Conservation (phyloP, 2,329 filamentous ascomycete species). For the Pseudogymnoascus sp. region DNA sequence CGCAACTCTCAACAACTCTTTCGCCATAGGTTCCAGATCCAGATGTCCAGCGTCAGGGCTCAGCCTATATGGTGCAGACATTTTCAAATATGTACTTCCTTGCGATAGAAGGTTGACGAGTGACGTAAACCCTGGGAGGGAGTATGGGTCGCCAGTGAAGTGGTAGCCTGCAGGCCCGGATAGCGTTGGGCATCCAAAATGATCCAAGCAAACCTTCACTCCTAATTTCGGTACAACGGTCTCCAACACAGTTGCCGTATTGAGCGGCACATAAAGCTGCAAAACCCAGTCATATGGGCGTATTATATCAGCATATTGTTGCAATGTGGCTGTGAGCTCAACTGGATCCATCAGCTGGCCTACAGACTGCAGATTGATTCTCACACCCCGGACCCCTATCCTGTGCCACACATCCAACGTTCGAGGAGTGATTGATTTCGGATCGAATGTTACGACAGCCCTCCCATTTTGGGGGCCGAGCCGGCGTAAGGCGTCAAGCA, state of each 20-base stretch:
- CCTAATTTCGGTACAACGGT: constrained; percentile 40
- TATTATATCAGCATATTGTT: constrained; percentile 43
- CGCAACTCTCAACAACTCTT: constrained; percentile 40
- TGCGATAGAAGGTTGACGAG: constrained; percentile 39
- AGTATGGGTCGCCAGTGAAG: constrained; percentile 33
- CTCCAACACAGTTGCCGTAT: constrained; percentile 41
- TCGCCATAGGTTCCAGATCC: constrained; percentile 41
- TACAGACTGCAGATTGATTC: constrained; percentile 51
- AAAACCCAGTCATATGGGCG: constrained; percentile 47
- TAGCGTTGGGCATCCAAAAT: constrained; percentile 46
- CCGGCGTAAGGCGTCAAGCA: constrained; percentile 44
- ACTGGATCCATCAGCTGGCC: constrained; percentile 31
- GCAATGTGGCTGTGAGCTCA: constrained; percentile 37
- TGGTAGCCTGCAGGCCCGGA: constrained; percentile 15
- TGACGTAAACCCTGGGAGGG: constrained; percentile 41
- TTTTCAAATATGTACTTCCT: constrained; percentile 33
- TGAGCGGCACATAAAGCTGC: constrained; percentile 50
- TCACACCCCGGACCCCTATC: constrained; percentile 50
- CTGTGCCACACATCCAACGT: constrained; percentile 46
- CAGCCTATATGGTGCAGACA: constrained; percentile 50
- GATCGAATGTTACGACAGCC: constrained; percentile 51
- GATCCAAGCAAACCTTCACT: constrained; percentile 51
- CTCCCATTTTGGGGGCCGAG: constrained; percentile 44
- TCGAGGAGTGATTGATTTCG: constrained; percentile 30
- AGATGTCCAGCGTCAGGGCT: constrained; percentile 36